Base-by-base conservation (phyloP, 169 alveolate genomes). In the Plasmodium relictum region DNA sequence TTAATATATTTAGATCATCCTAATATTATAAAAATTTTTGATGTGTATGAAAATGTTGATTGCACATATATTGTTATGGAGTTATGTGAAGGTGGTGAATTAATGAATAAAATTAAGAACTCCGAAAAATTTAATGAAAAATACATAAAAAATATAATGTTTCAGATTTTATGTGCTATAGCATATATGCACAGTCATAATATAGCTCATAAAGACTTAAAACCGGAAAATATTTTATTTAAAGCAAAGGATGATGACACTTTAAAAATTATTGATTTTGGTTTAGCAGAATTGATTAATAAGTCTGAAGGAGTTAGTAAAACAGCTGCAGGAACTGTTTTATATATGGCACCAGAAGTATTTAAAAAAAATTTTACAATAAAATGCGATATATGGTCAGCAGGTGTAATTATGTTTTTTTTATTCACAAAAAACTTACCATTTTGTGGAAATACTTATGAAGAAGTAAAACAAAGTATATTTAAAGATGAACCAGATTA, bases 31-130 rank as follows among this genome's bases (percentile, higher is more conserved):
- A 97, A 97, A 90, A 95, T 97, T 61, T 96, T 94, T 65, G 98
- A 97, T 92, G 97, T 97, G 10, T 97, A 95, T 92, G 99, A 97
- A 92, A 98, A 96, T 63, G 94, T 88, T 59, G 95, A 96, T 42
- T 96, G 96, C 73, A 96, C 97, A n/a, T 97, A 97, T 92, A 94
- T 97, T 85, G 98, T 97, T 59, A 96, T 97, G 98, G 99, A 97
- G 89, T 94, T 96, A 68, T 96, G 98, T 71, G 87, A 93, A n/a
- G 99, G 99, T 14, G 99, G 99, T 31, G 99, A 99, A 93, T 96
- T 99, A 54, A 98, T 99, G 88, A 99, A 97, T 80, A 96, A 98
- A 83, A 98, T 98, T 39, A 94, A 93, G 9, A 96, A 95, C 45
- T 95, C 93, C 37, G 98, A 97, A 63, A 94, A 94, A 48, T 96